Evolutionary conservation across 1,139 yeast species (phyloP).

Genomic region (Protomyces inouyei): DNA sequence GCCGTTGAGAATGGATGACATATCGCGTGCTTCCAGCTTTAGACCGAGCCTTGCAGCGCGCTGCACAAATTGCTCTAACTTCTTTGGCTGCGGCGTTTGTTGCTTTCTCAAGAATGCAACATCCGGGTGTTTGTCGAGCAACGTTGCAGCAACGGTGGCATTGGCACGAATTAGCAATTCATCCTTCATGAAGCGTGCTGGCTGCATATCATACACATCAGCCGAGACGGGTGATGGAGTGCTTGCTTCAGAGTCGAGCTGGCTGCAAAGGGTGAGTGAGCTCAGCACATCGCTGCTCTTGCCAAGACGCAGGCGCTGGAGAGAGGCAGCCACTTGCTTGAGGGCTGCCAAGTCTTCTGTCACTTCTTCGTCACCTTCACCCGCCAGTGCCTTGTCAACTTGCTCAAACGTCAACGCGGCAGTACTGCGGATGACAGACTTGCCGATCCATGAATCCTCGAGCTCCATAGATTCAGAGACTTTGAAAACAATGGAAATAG

Average conservation of each 20-base stretch:
- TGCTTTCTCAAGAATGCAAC: slow-evolving; percentile 82
- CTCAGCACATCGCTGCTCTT: background rate
- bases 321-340: slow-evolving; percentile 26
- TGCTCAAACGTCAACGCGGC: slow-evolving; percentile 37
- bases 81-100: slow-evolving; percentile 73
- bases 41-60: slow-evolving; percentile 57
- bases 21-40: slow-evolving; percentile 65
- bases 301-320: slow-evolving; percentile 30
- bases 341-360: slow-evolving; percentile 9
- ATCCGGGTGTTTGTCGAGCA: slow-evolving; percentile 73
- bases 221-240: slow-evolving; percentile 48
- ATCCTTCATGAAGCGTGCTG: slow-evolving; percentile 57
- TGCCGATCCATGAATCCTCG: slow-evolving; percentile 73
- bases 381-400: slow-evolving; percentile 35
- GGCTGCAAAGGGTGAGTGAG: slow-evolving; percentile 62
- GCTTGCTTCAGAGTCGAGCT: slow-evolving; percentile 79
- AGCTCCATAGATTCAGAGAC: slow-evolving; percentile 71
- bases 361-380: slow-evolving; percentile 35
- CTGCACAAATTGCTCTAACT: slow-evolving; percentile 72
- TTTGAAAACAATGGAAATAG: slow-evolving; percentile 77
- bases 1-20: slow-evolving; percentile 69
- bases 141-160: slow-evolving; percentile 75
- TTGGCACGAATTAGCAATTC: slow-evolving; percentile 81
- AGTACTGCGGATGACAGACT: slow-evolving; percentile 62
- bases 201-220: slow-evolving; percentile 63